phyloP scores from a whole-genome alignment of 2,329 filamentous ascomycete species.

The Rhexocercosporidium sp. region DNA sequence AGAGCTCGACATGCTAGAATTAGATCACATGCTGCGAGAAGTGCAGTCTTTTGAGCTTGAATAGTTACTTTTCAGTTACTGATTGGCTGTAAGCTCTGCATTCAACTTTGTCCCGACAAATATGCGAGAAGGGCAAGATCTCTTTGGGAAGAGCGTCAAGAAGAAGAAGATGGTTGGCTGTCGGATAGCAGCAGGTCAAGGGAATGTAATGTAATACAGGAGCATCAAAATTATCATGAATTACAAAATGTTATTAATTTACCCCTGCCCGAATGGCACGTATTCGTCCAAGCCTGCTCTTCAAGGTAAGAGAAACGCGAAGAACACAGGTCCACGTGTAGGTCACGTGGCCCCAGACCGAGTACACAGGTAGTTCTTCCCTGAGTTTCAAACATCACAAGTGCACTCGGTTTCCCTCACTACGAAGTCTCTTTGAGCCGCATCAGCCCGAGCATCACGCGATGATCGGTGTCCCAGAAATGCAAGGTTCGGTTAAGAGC shows the following conservation, averaged over 20 bases:
- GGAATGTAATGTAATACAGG: background rate
- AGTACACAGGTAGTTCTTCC: background rate
- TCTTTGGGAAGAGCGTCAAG: background rate
- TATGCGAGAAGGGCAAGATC: background rate
- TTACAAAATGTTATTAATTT: too few species aligned
- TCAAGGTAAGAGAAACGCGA: too few species aligned
- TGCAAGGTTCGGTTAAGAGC: background rate
- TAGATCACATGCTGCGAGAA: background rate
- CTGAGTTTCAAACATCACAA: background rate
- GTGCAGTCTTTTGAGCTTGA: background rate
- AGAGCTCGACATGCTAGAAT: background rate
- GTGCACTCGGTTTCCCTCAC: background rate
- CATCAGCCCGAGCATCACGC: constrained; percentile 2
- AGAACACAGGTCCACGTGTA: too few species aligned
- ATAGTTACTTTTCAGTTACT: background rate
- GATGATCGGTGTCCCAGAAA: constrained; percentile 1
- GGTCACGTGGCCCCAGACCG: background rate
- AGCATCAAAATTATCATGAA: too few species aligned
- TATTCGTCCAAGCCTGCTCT: too few species aligned
- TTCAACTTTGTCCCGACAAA: background rate
- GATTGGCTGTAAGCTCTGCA: background rate
- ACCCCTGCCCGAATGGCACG: too few species aligned
- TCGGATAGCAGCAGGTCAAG: background rate
- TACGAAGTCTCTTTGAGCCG: background rate
- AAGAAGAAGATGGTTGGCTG: background rate